phyloP scores from a whole-genome alignment of 306 rosid genomes.

The cucumber (Cucumis sativus) region Cucumber_9930_V3 NC_026656.2:18784501-18785000 shows the following conservation, averaged over 20 bases:
- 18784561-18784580: slow-evolving; percentile 60
- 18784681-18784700: slow-evolving; percentile 84
- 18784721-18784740: slow-evolving; percentile 53
- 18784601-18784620: slow-evolving; percentile 87
- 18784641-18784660: slow-evolving; percentile 85
- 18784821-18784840: slow-evolving; percentile 24
- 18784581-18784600: slow-evolving; percentile 58
- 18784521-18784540: slow-evolving; percentile 49
- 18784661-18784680: slow-evolving; percentile 82
- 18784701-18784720: slow-evolving; percentile 46
- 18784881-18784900: slow-evolving; percentile 58
- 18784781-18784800: slow-evolving; percentile 73
- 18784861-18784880: slow-evolving; percentile 34
- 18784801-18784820: slow-evolving; percentile 85
- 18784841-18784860: slow-evolving; percentile 22
- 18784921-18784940: slow-evolving; percentile 69
- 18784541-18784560: slow-evolving; percentile 94
- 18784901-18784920: slow-evolving; percentile 74
- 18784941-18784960: slow-evolving; percentile 66
- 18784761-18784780: slow-evolving; percentile 48
- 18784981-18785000: slow-evolving; percentile 50
- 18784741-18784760: slow-evolving; percentile 54
- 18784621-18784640: slow-evolving; percentile 73
- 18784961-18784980: slow-evolving; percentile 78
- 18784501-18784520: slow-evolving; percentile 54